Base-by-base conservation (phyloP, 441 rosid genomes). In the Geranium incanum region DNA sequence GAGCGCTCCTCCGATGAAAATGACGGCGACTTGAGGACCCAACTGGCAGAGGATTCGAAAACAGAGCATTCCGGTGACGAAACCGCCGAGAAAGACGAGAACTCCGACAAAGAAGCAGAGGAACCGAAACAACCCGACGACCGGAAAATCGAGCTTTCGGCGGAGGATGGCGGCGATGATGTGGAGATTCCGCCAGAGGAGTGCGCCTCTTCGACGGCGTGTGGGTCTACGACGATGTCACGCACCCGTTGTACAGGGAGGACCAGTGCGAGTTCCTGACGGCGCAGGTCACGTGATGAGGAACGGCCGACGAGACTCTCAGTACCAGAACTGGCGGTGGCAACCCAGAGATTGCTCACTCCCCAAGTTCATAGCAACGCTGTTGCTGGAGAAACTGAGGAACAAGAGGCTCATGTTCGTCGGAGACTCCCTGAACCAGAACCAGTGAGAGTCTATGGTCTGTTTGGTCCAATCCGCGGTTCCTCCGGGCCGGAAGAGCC, bases 321-420 rank as follows among this genome's bases (percentile, higher is more conserved):
- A 68, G 77, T 92, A 80, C 65, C 97, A 92, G 86, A 85, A 84
- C 28, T 92, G 97, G 97, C 87, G 84, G 81, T 92, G 97, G 97
- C 90, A 92, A 75, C 97, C 97, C 9, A 81, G 84, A 74, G 90
- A 87, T 67, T 92, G 97, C 67, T 81, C 88, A 68, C 70, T 92
- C 62, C 97, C 97, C 68, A 85, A 79, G 97, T 93, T 84, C 75
- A 89, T 88, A 62, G 87, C 92, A 60, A 88, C 81, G 70, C 65
- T 88, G 76, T 71, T 93, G 68, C 80, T 91, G n/a, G 84, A 89
- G 76, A 93, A 87, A 73, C 88, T 91, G 37, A 91, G 89, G 81
- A 89, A 91, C 83, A 93, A 88, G 85, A 86, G 98, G 79, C 84
- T 93, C n/a, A 91, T 93, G 98, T 93, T 91, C 68, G 97, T 93